These are phyloP conservation scores for Pleurotus eryngii DNA, from an alignment of 768 basidiomycete species.

Conservation along the genomic window DNA sequence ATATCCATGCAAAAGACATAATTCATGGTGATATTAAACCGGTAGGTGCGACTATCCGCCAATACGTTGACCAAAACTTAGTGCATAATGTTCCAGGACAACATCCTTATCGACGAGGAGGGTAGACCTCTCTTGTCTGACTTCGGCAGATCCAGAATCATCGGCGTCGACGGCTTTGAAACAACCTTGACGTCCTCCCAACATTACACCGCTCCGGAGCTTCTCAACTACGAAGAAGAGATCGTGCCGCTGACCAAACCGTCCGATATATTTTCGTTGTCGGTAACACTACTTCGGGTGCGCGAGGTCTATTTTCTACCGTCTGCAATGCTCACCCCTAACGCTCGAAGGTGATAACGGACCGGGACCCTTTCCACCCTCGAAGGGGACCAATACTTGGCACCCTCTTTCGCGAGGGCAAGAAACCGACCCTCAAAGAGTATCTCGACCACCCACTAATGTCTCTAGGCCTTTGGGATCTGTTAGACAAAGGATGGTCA, in stretches of 20 bases:
- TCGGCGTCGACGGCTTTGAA: conserved; percentile 12
- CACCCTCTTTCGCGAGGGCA: not conserved
- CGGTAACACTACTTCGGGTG: not conserved
- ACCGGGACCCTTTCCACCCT: not conserved
- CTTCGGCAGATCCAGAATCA: conserved; percentile 18
- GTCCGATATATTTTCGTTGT: not conserved
- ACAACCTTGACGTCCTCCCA: conserved; percentile 10
- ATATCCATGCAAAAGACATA: conserved; percentile 15
- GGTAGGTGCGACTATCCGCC: conserved; percentile 7
- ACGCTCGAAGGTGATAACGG: not conserved
- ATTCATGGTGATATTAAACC: conserved; percentile 18
- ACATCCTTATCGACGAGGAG: conserved; percentile 15
- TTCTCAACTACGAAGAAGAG: not conserved
- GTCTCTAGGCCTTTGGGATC: not conserved
- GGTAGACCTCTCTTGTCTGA: conserved; percentile 14
- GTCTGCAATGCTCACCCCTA: not conserved
- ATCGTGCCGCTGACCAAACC: not conserved
- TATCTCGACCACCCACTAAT: not conserved
- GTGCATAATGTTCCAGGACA: not conserved
- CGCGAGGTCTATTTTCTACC: not conserved
- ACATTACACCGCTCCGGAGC: conserved; percentile 17
- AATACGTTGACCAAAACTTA: not conserved
- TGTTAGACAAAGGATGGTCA: not conserved
- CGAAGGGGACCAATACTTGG: not conserved
- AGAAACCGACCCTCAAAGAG: not conserved